Evolutionary conservation across 2,329 filamentous ascomycete genomes (phyloP).

Genomic region (Neofusicoccum sp.): DNA sequence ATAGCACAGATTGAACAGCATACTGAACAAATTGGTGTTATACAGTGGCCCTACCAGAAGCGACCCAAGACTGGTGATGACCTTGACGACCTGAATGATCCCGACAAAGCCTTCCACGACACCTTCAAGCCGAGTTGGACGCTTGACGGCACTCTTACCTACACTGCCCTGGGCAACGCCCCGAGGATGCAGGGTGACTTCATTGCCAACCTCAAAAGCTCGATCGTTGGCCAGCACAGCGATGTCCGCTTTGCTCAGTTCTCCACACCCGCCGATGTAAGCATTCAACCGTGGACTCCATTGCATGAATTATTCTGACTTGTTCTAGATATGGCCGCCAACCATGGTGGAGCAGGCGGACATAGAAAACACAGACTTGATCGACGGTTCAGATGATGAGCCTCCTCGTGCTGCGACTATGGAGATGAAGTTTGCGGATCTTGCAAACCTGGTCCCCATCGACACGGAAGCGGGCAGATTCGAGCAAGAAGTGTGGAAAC

Average conservation of each 20-base stretch:
- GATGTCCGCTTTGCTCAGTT: constrained; percentile 66
- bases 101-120: constrained; percentile 67
- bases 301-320: constrained; percentile 13
- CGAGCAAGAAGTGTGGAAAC: constrained; percentile 78
- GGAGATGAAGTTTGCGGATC: constrained; percentile 48
- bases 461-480: constrained; percentile 46
- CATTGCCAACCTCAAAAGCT: constrained; percentile 55
- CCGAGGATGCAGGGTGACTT: constrained; percentile 46
- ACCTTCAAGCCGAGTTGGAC: constrained; percentile 79
- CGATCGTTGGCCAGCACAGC: constrained; percentile 61
- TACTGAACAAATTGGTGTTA: constrained; percentile 36
- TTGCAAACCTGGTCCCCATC: constrained; percentile 48
- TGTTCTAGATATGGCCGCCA: constrained; percentile 10
- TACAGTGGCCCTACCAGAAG: constrained; percentile 84
- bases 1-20: constrained; percentile 43
- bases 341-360: constrained; percentile 5
- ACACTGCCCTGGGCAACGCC: constrained; percentile 50
- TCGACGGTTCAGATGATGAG: neutral
- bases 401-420: constrained; percentile 11
- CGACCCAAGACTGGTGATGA: constrained; percentile 66
- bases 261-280: constrained; percentile 47
- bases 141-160: constrained; percentile 69
- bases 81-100: constrained; percentile 61
- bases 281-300: constrained; percentile 18
- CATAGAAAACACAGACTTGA: constrained; percentile 1